Evolutionary conservation across 2,329 filamentous ascomycete species (phyloP).

Genomic region (Grosmannia penicillata): DNA sequence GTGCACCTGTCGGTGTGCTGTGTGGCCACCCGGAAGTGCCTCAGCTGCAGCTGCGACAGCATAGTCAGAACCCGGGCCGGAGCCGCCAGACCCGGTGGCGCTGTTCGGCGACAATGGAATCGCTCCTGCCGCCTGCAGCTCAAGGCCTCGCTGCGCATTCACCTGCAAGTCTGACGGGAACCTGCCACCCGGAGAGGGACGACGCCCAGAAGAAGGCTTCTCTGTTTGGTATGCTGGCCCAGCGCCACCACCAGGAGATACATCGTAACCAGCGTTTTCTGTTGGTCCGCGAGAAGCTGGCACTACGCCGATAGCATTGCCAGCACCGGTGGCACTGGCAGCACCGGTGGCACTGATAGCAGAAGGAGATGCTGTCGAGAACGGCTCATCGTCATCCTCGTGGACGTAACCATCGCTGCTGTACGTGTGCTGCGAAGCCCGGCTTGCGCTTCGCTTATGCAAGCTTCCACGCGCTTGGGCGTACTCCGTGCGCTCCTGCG

Average conservation of each 20-base stretch:
- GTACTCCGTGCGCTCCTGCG: constrained; percentile 77
- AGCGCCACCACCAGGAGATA: not conserved
- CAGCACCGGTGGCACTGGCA: not conserved
- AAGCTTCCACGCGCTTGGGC: constrained; percentile 53
- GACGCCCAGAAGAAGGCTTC: constrained; percentile 36
- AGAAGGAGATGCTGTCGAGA: constrained; percentile 36
- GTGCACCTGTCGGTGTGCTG: constrained; percentile 1
- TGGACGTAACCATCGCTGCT: constrained; percentile 68
- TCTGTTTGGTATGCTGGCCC: not conserved
- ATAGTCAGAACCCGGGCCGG: constrained; percentile 14
- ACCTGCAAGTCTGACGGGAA: constrained; percentile 92
- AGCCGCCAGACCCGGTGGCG: constrained; percentile 52
- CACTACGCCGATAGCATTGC: too few species aligned
- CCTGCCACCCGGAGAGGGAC: constrained; percentile 83
- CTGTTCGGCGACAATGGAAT: constrained; percentile 62
- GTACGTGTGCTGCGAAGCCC: constrained; percentile 42
- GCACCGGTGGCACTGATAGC: not conserved
- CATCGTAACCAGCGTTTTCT: not conserved
- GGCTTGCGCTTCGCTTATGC: constrained; percentile 66
- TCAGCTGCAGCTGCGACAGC: constrained; percentile 45
- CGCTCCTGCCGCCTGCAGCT: constrained; percentile 47
- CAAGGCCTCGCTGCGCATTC: constrained; percentile 62
- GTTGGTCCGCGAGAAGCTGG: not conserved
- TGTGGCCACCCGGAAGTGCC: constrained; percentile 32
- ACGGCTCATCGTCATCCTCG: constrained; percentile 55